phyloP scores from a whole-genome alignment of 306 rosid genomes.

The Parietaria judaica region DNA sequence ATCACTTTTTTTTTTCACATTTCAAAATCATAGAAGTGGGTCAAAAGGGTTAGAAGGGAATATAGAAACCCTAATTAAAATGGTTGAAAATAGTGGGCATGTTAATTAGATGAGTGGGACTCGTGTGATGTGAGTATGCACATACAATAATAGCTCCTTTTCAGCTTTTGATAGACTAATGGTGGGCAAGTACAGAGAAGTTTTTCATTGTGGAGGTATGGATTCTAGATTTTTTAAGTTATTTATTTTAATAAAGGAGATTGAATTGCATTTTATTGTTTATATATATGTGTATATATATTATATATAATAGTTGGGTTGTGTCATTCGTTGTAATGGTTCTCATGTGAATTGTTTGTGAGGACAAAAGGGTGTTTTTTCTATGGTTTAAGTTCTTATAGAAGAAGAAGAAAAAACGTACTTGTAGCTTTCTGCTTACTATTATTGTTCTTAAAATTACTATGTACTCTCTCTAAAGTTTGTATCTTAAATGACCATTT shows the following conservation, averaged over 20 bases:
- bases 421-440: too few species aligned
- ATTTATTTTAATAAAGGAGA: too few species aligned
- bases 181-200: not conserved
- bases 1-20: too few species aligned
- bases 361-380: not conserved
- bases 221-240: too few species aligned
- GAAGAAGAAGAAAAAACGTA: not conserved
- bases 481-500: too few species aligned
- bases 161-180: slow-evolving; percentile 2
- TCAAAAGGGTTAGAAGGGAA: not conserved
- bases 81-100: not conserved
- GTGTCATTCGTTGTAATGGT: not conserved
- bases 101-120: not conserved
- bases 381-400: not conserved
- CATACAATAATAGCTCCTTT: not conserved
- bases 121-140: slow-evolving; percentile 11
- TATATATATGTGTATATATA: not conserved
- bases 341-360: not conserved
- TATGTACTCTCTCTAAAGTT: too few species aligned
- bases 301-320: not conserved
- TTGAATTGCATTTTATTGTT: too few species aligned
- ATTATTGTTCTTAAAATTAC: too few species aligned
- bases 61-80: not conserved
- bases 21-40: not conserved
- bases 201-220: not conserved